phyloP scores from a whole-genome alignment of 2,329 filamentous ascomycete genomes.

The Apiospora marii region DNA sequence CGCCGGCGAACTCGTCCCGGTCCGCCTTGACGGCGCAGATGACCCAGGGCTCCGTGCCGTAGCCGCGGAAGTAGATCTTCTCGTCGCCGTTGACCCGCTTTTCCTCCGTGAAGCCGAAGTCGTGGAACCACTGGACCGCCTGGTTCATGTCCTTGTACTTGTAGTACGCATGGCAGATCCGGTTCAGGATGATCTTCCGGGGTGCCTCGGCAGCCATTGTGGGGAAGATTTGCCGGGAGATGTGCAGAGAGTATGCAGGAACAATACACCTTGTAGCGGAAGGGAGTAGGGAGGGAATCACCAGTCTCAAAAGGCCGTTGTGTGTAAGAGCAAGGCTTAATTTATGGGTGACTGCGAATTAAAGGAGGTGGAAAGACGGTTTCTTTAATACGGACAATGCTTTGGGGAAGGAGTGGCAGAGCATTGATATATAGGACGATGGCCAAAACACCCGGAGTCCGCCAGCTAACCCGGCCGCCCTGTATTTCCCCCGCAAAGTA shows the following conservation, averaged over 20 bases:
- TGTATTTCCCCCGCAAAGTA: conserved; percentile 9
- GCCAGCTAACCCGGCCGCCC: not conserved
- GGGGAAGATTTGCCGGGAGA: conserved; percentile 18
- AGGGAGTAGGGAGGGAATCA: not conserved
- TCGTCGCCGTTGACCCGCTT: conserved; percentile 49
- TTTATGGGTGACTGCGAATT: not conserved
- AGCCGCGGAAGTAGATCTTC: conserved; percentile 66
- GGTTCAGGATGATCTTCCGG: conserved; percentile 41
- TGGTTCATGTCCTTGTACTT: conserved; percentile 53
- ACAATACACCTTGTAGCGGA: not conserved
- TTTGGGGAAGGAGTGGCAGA: conserved; percentile 1
- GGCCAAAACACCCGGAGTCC: not conserved
- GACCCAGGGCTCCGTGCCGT: conserved; percentile 66
- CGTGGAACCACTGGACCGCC: conserved; percentile 52
- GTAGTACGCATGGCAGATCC: conserved; percentile 56
- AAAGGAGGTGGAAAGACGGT: not conserved
- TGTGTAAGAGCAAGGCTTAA: not conserved
- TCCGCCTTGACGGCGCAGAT: conserved; percentile 59
- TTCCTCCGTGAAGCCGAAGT: conserved; percentile 56
- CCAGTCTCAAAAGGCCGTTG: not conserved
- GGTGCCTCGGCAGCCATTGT: conserved; percentile 35
- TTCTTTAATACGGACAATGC: not conserved
- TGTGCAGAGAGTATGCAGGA: not conserved
- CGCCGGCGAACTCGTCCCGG: conserved; percentile 62
- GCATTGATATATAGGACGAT: conserved; percentile 5